Evolutionary conservation across 495 filamentous ascomycete genomes (phyloP), one percentile per base, ranked within the genome.

Genomic region (Penicillium lividum): DNA sequence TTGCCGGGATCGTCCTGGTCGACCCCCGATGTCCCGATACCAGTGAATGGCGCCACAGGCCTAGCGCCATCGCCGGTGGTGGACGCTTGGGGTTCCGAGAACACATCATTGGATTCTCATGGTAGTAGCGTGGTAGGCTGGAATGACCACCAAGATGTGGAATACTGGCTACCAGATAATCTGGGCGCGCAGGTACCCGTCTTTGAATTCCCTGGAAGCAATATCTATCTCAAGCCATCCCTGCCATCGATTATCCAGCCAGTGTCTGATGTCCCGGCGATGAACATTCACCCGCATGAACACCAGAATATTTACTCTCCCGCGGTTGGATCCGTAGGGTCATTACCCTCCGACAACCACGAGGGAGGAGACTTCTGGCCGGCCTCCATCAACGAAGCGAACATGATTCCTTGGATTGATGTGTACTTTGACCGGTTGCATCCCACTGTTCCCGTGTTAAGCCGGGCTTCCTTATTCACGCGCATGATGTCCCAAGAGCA

Each of bases 361-460:
- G 60, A 69, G 9, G 27, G 42, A 8, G 62, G 63, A 9, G 59
- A 63, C 38, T 53, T 68, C 45, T 77, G 75, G 75, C 75, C 75
- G 4, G 29, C 67, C 5, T 68, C 70, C 5, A 77, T 77, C 55
- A 67, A 65, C 36, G 75, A 77, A 60, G 67, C 67, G 8, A 77
- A 73, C 53, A 71, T 77, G 64, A 72, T 77, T 27, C 75, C 73
- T 18, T 92, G 89, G 77, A 79, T 90, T 58, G 89, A 94, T 15
- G 91, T 90, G 62, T 95, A 89, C 77, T 95, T 96, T 73, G 77
- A 83, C 57, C 84, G 91, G 64, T 81, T 96, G 72, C 93, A 96
- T 64, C 82, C 89, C 15, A 89, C 86, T 5, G 84, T 92, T 68
- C 92, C 92, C 0, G 86, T 95, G 36, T 73, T 96, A 13, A 83